Percentiles rank a stretch among this genome's conserved stretches.
These are phyloP conservation scores for Myxozyma mucilagina DNA, from an alignment of 805 yeast species.

Conservation along the genomic window DNA sequence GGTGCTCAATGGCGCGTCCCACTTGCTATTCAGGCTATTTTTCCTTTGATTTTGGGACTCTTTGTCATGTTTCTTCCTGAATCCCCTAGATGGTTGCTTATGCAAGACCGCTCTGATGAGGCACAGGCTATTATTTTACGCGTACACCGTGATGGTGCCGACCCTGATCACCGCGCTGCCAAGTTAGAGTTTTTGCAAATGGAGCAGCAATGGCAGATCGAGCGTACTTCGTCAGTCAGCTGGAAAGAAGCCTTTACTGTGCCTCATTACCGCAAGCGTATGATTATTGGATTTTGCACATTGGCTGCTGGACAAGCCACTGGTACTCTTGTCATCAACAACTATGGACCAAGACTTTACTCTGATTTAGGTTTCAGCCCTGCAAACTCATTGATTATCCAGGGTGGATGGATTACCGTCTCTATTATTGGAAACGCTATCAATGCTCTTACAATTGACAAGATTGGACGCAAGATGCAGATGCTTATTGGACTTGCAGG, in stretches of 20 bases:
- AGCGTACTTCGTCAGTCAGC: constrained; percentile 3
- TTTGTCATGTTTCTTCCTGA: constrained; percentile 17
- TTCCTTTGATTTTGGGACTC: constrained; percentile 2
- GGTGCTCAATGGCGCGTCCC: constrained; percentile 65
- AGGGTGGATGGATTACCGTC: constrained; percentile 11
- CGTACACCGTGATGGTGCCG: background rate
- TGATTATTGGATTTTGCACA: constrained; percentile 40
- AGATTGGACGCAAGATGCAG: constrained; percentile 10
- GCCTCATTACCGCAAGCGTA: constrained; percentile 24
- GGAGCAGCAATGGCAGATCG: constrained; percentile 19
- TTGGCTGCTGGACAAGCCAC: constrained; percentile 64
- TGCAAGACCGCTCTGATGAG: constrained; percentile 54
- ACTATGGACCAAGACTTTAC: constrained; percentile 49
- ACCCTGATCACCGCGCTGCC: constrained; percentile 6
- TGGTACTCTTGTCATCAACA: constrained; percentile 71
- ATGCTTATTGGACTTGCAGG: constrained; percentile 9
- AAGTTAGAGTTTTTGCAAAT: constrained; percentile 15
- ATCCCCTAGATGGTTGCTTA: constrained; percentile 69
- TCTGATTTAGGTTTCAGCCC: constrained; percentile 13
- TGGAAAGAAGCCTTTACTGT: constrained; percentile 12
- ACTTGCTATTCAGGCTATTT: constrained; percentile 57
- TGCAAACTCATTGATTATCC: constrained; percentile 4
- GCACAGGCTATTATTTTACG: constrained; percentile 43
- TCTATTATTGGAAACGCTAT: constrained; percentile 9
- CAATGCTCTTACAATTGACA: constrained; percentile 15